Percentiles rank a stretch among this genome's conserved stretches.
These are phyloP conservation scores for Pichia ethanolica DNA, from an alignment of 805 yeast species.

Conservation along the genomic window DNA sequence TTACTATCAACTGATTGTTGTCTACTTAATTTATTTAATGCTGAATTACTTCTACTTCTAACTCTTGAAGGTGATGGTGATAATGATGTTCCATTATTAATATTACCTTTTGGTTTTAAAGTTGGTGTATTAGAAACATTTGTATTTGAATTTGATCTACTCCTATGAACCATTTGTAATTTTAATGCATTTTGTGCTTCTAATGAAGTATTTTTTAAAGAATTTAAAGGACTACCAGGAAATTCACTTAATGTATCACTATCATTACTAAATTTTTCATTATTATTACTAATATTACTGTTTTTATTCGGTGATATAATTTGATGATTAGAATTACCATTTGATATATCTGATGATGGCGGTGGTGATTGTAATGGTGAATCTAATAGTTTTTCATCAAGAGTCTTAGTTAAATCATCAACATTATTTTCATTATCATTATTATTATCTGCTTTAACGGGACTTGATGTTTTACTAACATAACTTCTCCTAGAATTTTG, in stretches of 20 bases:
- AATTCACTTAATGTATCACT: conserved; percentile 4
- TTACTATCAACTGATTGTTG: background rate
- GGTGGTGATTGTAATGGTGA: no score
- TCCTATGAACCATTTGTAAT: conserved; percentile 13
- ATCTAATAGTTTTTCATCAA: background rate
- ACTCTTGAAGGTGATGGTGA: conserved; percentile 10
- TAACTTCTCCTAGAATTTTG: conserved; percentile 16
- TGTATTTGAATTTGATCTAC: conserved; percentile 23
- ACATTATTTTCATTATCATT: conserved; percentile 3
- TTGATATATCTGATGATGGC: no score
- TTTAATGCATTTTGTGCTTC: conserved; percentile 15
- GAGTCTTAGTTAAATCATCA: background rate
- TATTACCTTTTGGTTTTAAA: background rate
- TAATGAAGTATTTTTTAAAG: conserved; percentile 18
- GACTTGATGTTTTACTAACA: conserved; percentile 3
- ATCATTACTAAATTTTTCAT: background rate
- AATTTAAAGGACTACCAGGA: conserved; percentile 26
- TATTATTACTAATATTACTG: background rate
- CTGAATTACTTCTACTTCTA: conserved; percentile 19
- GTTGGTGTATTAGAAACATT: conserved; percentile 2
- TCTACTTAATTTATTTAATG: background rate
- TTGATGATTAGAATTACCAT: no score
- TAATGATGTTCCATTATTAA: conserved; percentile 4
- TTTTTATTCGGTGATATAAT: background rate
- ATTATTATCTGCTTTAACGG: conserved; percentile 6